Conservation (phyloP, 495 filamentous ascomycete species). For the Penicillium salamii region DNA sequence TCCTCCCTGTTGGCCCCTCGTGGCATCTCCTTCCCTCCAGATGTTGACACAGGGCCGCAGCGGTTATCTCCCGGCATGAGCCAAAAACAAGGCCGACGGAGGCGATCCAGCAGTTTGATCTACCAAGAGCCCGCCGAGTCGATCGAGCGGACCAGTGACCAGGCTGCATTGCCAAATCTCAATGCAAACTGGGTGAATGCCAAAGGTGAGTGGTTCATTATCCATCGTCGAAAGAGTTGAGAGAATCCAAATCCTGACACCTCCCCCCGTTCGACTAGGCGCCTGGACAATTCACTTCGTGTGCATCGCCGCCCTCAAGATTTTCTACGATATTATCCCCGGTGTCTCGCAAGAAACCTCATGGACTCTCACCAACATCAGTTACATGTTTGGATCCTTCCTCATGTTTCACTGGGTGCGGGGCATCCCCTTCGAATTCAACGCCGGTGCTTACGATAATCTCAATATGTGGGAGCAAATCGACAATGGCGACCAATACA, state of each 20-base stretch:
- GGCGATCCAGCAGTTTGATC: conserved; percentile 92
- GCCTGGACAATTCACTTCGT: conserved; percentile 97
- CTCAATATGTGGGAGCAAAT: conserved; percentile 99
- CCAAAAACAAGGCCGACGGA: conserved; percentile 67
- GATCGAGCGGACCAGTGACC: conserved; percentile 92
- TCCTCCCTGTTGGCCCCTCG: conserved; percentile 77
- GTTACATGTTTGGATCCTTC: conserved; percentile 98
- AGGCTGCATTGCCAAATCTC: conserved; percentile 88
- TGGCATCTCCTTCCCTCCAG: conserved; percentile 76
- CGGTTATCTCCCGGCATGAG: conserved; percentile 56
- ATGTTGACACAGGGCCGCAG: conserved; percentile 61
- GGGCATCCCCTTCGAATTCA: conserved; percentile 98
- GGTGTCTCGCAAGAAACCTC: conserved; percentile 95
- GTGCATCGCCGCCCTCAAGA: conserved; percentile 83
- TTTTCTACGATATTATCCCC: conserved; percentile 92
- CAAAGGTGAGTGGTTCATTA: conserved; percentile 83
- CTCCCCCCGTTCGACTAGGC: conserved; percentile 47
- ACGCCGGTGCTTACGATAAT: conserved; percentile 98
- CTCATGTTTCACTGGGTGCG: conserved; percentile 99
- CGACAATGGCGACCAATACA: conserved; percentile 98
- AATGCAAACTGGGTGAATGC: conserved; percentile 99
- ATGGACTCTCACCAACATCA: conserved; percentile 97
- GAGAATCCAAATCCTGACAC: conserved; percentile 1
- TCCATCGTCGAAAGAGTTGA: background rate
- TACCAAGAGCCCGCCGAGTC: conserved; percentile 94